These are phyloP conservation scores for Anthracocystis walkeri DNA, from an alignment of 1,284 basidiomycete species.

Conservation along the genomic window DNA sequence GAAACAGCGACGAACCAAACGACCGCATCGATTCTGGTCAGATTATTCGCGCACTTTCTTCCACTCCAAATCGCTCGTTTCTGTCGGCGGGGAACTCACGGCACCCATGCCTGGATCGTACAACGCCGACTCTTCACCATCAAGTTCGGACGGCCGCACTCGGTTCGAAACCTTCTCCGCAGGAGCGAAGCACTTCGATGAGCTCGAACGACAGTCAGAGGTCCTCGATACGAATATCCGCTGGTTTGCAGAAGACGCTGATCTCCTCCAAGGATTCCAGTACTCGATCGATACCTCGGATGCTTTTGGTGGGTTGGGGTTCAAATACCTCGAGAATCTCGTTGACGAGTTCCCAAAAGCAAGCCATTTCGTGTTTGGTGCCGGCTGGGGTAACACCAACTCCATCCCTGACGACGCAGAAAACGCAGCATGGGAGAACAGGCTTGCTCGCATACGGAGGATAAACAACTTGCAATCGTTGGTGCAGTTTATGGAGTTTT, in stretches of 20 bases:
- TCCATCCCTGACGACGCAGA: slow-evolving; percentile 6
- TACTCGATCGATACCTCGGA: slow-evolving; percentile 55
- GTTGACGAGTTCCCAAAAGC: slow-evolving; percentile 64
- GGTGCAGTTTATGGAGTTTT: slow-evolving; percentile 41
- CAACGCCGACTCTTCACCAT: slow-evolving; percentile 20
- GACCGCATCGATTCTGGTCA: slow-evolving; percentile 58
- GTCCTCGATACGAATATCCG: slow-evolving; percentile 60
- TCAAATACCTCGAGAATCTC: slow-evolving; percentile 51
- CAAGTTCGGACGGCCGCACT: slow-evolving; percentile 20
- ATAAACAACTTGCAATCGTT: slow-evolving; percentile 61
- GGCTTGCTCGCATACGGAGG: slow-evolving; percentile 35
- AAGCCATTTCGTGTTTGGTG: slow-evolving; percentile 41
- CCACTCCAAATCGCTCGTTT: slow-evolving; percentile 60
- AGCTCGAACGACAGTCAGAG: slow-evolving; percentile 55
- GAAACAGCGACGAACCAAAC: slow-evolving; percentile 14
- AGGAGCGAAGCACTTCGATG: slow-evolving; percentile 36
- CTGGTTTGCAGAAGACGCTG: slow-evolving; percentile 65
- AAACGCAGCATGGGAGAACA: slow-evolving; percentile 21
- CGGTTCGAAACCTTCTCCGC: slow-evolving; percentile 55
- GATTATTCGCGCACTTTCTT: slow-evolving; percentile 57
- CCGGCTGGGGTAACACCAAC: slow-evolving; percentile 47
- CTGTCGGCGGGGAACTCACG: slow-evolving; percentile 46
- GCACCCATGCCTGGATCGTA: slow-evolving; percentile 52
- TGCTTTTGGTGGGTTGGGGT: slow-evolving; percentile 57
- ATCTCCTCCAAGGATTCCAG: slow-evolving; percentile 62